These are phyloP conservation scores for Craspedostauros australis DNA, from an alignment of 108 stramenopile species.

Conservation along the genomic window DNA sequence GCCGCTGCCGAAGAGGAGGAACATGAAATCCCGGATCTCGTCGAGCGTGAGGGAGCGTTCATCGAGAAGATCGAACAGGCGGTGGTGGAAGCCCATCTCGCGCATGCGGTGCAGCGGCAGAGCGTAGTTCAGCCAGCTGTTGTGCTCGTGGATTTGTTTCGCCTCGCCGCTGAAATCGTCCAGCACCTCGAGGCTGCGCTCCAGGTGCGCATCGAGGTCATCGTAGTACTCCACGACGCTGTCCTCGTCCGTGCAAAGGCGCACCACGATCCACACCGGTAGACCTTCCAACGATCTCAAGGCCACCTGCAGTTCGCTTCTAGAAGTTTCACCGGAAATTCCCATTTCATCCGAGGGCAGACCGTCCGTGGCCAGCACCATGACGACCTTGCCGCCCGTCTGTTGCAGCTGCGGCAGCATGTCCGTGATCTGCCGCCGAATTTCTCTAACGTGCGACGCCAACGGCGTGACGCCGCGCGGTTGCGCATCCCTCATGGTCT, in stretches of 20 bases:
- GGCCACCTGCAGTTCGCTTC: slow-evolving; percentile 37
- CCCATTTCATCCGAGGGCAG: slow-evolving; percentile 67
- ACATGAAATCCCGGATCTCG: slow-evolving; percentile 67
- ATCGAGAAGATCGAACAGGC: slow-evolving; percentile 82
- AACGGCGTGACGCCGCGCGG: slow-evolving; percentile 80
- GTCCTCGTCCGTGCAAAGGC: slow-evolving; percentile 88
- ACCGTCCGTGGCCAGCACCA: slow-evolving; percentile 86
- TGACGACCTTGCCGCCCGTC: slow-evolving; percentile 63
- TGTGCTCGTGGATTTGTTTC: slow-evolving; percentile 68
- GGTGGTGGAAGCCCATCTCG: slow-evolving; percentile 81
- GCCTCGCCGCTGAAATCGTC: slow-evolving; percentile 86
- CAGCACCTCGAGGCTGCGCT: slow-evolving; percentile 76
- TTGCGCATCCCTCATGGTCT: slow-evolving; percentile 42
- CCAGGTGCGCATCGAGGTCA: slow-evolving; percentile 69
- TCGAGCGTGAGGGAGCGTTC: slow-evolving; percentile 53
- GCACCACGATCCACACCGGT: slow-evolving; percentile 79
- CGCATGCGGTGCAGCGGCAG: slow-evolving; percentile 77
- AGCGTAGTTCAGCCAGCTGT: slow-evolving; percentile 90
- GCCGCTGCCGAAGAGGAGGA: slow-evolving; percentile 56
- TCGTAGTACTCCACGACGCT: slow-evolving; percentile 78
- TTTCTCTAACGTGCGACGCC: slow-evolving; percentile 58
- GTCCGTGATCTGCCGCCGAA: slow-evolving; percentile 45
- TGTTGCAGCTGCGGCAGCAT: slow-evolving; percentile 35
- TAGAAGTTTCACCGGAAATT: slow-evolving; percentile 6
- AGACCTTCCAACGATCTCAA: slow-evolving; percentile 64